phyloP scores from a whole-genome alignment of 441 rosid species.

The Jatropha podagrica region DNA sequence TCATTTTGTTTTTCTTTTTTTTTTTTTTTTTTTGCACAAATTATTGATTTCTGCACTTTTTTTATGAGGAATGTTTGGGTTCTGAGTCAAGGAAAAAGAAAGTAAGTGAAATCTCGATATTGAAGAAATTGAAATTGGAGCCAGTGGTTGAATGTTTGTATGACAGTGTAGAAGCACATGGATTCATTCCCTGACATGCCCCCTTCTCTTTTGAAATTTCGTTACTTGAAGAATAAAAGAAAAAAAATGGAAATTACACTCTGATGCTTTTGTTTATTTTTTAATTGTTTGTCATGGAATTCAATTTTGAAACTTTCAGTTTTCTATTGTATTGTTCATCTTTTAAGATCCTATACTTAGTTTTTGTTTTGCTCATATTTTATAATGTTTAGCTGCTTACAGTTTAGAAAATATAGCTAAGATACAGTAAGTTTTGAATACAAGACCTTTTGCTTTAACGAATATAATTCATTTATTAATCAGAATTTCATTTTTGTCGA shows the following conservation, averaged over 20 bases:
- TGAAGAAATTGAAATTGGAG: neutral
- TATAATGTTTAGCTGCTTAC: constrained; percentile 3
- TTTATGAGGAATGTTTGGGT: neutral
- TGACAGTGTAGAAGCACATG: too few relatives aligned
- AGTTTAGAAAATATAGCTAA: neutral
- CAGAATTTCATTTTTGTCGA: neutral
- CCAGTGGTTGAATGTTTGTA: too few relatives aligned
- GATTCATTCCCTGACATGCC: too few relatives aligned
- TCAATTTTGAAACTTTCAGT: neutral
- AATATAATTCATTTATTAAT: neutral
- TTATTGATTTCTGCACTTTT: neutral
- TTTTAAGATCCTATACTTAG: neutral
- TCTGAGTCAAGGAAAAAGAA: neutral
- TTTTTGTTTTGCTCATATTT: neutral
- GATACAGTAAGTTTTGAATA: neutral
- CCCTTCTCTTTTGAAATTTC: too few relatives aligned
- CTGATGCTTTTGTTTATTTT: too few relatives aligned
- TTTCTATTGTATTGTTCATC: too few relatives aligned
- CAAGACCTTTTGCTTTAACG: neutral
- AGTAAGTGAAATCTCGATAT: neutral
- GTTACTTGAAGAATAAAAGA: too few relatives aligned
- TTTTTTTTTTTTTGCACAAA: neutral
- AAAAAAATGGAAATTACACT: too few relatives aligned
- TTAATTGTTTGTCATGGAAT: neutral
- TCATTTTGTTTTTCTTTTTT: neutral